Percentiles rank a stretch among this genome's conserved stretches.
These are phyloP conservation scores for Phialemoniopsis sp. DNA, from an alignment of 2,329 filamentous ascomycete genomes.

Conservation along the genomic window DNA sequence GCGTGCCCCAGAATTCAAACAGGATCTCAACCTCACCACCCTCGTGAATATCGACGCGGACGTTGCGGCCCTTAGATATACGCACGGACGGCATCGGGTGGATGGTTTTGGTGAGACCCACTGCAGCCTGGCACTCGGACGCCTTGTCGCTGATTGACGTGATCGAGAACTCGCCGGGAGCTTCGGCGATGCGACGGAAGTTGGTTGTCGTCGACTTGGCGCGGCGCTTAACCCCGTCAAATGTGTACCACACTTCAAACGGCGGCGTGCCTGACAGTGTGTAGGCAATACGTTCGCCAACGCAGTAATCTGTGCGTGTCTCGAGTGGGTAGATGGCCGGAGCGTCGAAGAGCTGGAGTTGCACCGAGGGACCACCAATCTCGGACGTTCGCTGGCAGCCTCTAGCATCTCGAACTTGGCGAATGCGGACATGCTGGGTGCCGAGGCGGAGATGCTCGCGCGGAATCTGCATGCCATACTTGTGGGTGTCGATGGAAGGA, in stretches of 20 bases:
- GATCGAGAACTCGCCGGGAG: constrained; percentile 83
- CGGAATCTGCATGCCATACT: constrained; percentile 79
- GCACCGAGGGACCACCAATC: constrained; percentile 66
- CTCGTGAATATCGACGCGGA: constrained; percentile 91
- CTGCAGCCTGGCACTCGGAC: constrained; percentile 78
- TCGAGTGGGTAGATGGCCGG: constrained; percentile 88
- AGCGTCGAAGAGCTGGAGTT: constrained; percentile 89
- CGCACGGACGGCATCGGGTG: constrained; percentile 90
- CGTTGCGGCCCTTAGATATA: constrained; percentile 78
- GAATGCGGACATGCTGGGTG: constrained; percentile 84
- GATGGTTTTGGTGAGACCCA: constrained; percentile 76
- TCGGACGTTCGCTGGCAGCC: constrained; percentile 65
- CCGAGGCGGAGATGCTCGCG: constrained; percentile 81
- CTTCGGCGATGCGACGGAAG: constrained; percentile 91
- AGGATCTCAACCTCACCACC: constrained; percentile 89
- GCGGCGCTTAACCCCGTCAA: constrained; percentile 73
- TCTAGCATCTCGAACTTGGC: constrained; percentile 80
- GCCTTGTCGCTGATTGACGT: constrained; percentile 84
- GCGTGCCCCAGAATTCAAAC: constrained; percentile 93
- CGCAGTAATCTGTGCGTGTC: constrained; percentile 82
- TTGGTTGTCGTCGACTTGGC: constrained; percentile 75
- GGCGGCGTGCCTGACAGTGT: constrained; percentile 86
- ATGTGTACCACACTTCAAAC: constrained; percentile 90
- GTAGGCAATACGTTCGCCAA: constrained; percentile 91
- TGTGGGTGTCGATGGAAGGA: constrained; percentile 70